Base-by-base conservation (phyloP, 2,329 filamentous ascomycete species). In the Sporothrix mexicana region DNA sequence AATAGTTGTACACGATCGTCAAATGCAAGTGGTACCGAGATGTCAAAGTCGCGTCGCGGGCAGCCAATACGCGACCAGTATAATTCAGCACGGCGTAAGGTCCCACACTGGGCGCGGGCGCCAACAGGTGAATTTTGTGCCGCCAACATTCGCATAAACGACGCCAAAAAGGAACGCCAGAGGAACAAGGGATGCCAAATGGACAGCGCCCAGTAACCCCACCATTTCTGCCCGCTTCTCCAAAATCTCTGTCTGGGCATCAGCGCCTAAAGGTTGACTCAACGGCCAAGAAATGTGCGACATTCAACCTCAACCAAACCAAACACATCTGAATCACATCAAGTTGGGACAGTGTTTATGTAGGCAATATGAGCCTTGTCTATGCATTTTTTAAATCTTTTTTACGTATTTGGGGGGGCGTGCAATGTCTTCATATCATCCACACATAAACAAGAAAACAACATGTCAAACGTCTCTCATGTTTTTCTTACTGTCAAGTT, bases 391-490 rank as follows among this genome's bases (percentile, higher is more conserved):
- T 67, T 67, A 36, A 67, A 62, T 71, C 10, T 71, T 61, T 61
- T 62, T 62, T 62, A 49, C 59, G 55, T 62, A 20, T 64, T 51
- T 64, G 23, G 55, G 69, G 41, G 36, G 59, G 57, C 57, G 59
- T 62, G 59, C 59, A 62, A n/a, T 71, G 45, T 71, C 25, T 61
- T 45, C 41, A 15, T 49, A 20, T 71, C 51, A 49, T 57, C 59
- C 69, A 71, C 41, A 62, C 53, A 30, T 57, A 36, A 36, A 36
- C 30, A 20, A n/a, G 9, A 20, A 20, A 20, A 13, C 30, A 43
- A 62, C 59, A 62, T 62, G 59, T 71, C 45, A 53, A 64, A 55
- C 47, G 69, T 64, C 51, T 57, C 67, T 51, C 67, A 69, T 69
- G 59, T 62, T 62, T 62, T 20, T 61, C 41, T 36, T 30, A 2